These are phyloP conservation scores for Syzygium malaccense DNA, from an alignment of 441 rosid species.

Conservation along the genomic window DNA sequence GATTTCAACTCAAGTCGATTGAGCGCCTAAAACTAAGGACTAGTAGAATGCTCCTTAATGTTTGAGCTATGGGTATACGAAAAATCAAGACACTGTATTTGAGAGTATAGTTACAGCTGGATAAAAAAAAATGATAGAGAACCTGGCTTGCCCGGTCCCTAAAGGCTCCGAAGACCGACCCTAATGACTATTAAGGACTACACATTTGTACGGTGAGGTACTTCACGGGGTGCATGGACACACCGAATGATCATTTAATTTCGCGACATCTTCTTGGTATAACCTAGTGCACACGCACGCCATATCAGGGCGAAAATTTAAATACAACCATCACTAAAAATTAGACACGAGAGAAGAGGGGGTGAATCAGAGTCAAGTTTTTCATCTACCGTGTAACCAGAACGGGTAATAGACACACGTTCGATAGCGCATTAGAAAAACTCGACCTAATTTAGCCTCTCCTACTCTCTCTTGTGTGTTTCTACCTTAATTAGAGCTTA, in stretches of 20 bases:
- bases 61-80: not conserved
- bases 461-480: not conserved
- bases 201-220: not conserved
- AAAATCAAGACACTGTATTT: not conserved
- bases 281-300: not conserved
- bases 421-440: not conserved
- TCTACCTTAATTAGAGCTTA: not conserved
- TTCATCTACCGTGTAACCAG: not conserved
- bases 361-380: not conserved
- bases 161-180: not conserved
- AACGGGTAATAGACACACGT: not conserved
- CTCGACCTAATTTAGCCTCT: not conserved
- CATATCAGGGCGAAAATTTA: rapidly evolving
- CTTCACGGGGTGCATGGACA: not conserved
- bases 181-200: not conserved
- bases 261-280: not conserved
- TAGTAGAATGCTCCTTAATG: not conserved
- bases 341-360: not conserved
- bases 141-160: not conserved
- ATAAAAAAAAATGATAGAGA: too few relatives aligned
- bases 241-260: not conserved
- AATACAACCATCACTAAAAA: not conserved
- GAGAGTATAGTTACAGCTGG: not conserved
- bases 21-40: not conserved
- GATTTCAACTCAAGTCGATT: not conserved